phyloP scores from a whole-genome alignment of 768 basidiomycete genomes.

The Nidularia pulvinata region DNA sequence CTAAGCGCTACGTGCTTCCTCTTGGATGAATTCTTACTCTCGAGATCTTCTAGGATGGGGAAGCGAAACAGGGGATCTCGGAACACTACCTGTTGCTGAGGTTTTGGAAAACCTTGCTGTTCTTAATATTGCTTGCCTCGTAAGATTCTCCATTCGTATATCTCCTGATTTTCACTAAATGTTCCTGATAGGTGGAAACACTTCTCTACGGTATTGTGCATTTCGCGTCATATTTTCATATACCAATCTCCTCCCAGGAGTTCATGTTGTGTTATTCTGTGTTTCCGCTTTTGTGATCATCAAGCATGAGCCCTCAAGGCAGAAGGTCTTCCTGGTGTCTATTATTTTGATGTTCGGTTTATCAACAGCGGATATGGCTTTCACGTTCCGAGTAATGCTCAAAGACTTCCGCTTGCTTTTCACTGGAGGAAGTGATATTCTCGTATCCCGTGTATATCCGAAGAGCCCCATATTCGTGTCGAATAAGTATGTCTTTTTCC shows the following conservation, averaged over 20 bases:
- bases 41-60: too few relatives aligned
- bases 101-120: too few relatives aligned
- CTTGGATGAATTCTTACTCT: too few relatives aligned
- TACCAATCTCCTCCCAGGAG: conserved; percentile 11
- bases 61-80: too few relatives aligned
- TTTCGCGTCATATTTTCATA: too few relatives aligned
- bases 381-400: neutral
- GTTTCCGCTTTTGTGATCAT: conserved; percentile 10
- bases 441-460: neutral
- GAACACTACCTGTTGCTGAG: too few relatives aligned
- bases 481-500: neutral
- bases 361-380: neutral
- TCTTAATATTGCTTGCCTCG: too few relatives aligned
- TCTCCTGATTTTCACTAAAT: too few relatives aligned
- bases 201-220: conserved; percentile 23
- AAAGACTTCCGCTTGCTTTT: neutral
- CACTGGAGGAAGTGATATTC: neutral
- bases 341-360: conserved; percentile 1
- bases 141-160: too few relatives aligned
- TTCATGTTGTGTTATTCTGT: conserved; percentile 24
- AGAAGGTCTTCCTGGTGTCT: neutral
- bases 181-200: conserved; percentile 23
- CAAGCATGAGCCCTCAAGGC: neutral
- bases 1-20: too few relatives aligned
- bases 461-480: neutral